Base-by-base conservation (phyloP, 768 basidiomycete genomes). In the Trametes maxima region DNA sequence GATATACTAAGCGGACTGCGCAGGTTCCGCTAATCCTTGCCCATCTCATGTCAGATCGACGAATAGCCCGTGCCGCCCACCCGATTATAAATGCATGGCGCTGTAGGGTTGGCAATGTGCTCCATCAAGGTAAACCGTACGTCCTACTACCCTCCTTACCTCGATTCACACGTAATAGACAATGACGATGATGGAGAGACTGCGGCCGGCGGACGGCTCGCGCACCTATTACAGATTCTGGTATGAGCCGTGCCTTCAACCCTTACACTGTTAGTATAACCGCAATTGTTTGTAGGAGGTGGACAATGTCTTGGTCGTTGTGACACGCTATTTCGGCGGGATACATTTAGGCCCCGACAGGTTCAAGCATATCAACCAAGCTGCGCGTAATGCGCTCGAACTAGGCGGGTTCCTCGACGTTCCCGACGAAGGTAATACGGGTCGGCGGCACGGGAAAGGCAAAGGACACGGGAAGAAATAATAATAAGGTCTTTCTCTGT, bases 111-210 rank as follows among this genome's bases (percentile, higher is more conserved):
- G 85, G 85, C 44, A 80, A 73, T 47, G 72, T 90, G 1, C 75
- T 91, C 53, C 88, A 93, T 72, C 89, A 92, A 82, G 91, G 90
- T 88, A 65, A 33, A 75, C 11, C 2, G 33, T 44, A 37, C 17
- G 21, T 35, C 35, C 14, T 2, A 1, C 4, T 5, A 22, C 43
- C 5, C 10, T 39, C 10, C 5, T 16, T 7, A 25, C 17, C 6
- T 47, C 43, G 22, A 33, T 42, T 24, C 21, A 13, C 33, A 12
- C 10, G 21, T 35, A 13, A 13, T 65, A 94, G 95, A 98, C 69
- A 95, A 97, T 60, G 93, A 95, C 58, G 95, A 98, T 61, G 92
- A 98, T 59, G 93, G 95, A 1, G 96, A 99, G 76, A 87, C 90
- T 0, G 94, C 93, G 1, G 96, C 96, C 19, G 96, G 96, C 5